phyloP scores from a whole-genome alignment of 2,329 filamentous ascomycete genomes.

The Trichothecium roseum region DNA sequence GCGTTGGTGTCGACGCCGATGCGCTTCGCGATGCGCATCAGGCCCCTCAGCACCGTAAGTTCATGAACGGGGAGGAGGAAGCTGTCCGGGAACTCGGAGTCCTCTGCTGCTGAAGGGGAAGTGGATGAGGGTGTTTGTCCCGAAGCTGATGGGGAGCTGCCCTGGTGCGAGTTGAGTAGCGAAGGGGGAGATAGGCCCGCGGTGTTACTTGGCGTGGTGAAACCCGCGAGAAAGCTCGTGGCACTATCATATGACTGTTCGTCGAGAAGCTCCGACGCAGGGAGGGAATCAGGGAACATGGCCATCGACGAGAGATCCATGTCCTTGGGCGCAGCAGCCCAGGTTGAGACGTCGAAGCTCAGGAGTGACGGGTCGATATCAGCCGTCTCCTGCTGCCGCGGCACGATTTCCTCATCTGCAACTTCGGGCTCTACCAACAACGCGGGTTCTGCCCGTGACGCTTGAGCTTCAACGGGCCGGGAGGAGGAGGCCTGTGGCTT shows the following conservation, averaged over 20 bases:
- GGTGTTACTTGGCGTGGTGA: conserved; percentile 3
- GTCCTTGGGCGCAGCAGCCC: no score
- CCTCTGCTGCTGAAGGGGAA: conserved; percentile 10
- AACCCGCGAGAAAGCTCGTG: no score
- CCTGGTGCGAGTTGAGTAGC: conserved; percentile 7
- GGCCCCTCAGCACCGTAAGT: conserved; percentile 35
- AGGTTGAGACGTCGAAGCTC: no score
- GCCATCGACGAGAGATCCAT: no score
- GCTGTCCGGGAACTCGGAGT: conserved; percentile 30
- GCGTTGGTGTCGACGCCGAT: conserved; percentile 25
- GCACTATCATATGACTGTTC: neutral
- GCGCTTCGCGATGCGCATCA: conserved; percentile 34
- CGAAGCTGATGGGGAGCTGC: neutral
- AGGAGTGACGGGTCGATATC: no score
- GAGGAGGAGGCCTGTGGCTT: no score
- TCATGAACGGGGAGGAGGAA: conserved; percentile 37
- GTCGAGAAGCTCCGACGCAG: no score
- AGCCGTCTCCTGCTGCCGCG: neutral
- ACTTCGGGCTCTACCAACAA: no score
- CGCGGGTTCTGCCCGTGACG: no score
- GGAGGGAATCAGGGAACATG: no score
- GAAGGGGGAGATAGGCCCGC: neutral
- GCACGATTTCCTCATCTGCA: conserved; percentile 2
- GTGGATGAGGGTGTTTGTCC: conserved; percentile 7
- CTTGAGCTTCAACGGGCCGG: no score